Evolutionary conservation across 179 eudicot genomes (phyloP).

Genomic region (Gypsophila paniculata): DNA sequence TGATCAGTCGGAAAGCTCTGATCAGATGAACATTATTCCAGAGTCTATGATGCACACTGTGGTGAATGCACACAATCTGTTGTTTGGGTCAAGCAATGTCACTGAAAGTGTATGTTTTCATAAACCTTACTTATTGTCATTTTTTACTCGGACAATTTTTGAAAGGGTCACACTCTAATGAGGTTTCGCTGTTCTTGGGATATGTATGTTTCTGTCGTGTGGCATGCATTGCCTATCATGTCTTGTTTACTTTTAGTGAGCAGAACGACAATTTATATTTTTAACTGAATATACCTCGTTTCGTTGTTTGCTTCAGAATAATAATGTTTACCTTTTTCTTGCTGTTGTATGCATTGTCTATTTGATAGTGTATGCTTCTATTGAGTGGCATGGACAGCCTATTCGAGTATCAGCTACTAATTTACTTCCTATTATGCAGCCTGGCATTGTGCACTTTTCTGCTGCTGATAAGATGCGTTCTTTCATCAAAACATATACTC

Average conservation of each 20-base stretch:
- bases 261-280: neutral
- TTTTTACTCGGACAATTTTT: neutral
- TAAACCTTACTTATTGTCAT: neutral
- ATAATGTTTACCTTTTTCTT: too few relatives aligned
- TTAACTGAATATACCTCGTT: neutral
- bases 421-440: conserved; percentile 35
- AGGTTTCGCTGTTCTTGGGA: neutral
- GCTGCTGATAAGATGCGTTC: conserved; percentile 48
- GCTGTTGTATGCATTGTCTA: neutral
- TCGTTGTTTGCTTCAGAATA: neutral
- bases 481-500: conserved; percentile 59
- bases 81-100: conserved; percentile 79
- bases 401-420: conserved; percentile 11
- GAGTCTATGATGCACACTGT: conserved; percentile 52
- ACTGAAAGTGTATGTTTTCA: conserved; percentile 45
- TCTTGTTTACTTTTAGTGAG: neutral
- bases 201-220: too few relatives aligned
- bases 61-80: conserved; percentile 55
- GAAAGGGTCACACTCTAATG: neutral
- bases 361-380: neutral
- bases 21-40: conserved; percentile 53
- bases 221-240: neutral
- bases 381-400: neutral
- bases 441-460: conserved; percentile 53
- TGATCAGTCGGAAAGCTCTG: conserved; percentile 45